A percentile compares a stretch with the other conserved stretches of the same genome.
Conservation (phyloP, 2,329 filamentous ascomycete species). For the Lecanicillium sp. region DNA sequence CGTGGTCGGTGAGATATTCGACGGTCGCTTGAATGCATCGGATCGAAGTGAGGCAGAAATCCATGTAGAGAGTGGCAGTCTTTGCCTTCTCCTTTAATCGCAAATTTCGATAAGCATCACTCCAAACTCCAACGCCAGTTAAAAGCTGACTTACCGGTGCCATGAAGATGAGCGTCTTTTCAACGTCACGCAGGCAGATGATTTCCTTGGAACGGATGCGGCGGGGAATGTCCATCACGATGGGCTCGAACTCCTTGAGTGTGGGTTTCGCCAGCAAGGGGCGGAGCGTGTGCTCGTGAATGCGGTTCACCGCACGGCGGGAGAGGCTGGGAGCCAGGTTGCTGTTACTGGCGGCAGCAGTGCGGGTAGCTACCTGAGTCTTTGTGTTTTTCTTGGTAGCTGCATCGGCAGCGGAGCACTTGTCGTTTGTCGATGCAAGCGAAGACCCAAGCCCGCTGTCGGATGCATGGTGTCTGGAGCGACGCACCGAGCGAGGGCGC, state of each 20-base stretch:
- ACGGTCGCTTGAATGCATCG: conserved; percentile 86
- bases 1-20: conserved; percentile 76
- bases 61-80: conserved; percentile 64
- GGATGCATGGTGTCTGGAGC: conserved; percentile 62
- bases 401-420: conserved; percentile 37
- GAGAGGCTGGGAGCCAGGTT: conserved; percentile 57
- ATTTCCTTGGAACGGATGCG: conserved; percentile 82
- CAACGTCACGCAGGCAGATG: conserved; percentile 83
- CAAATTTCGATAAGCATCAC: conserved; percentile 64
- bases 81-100: conserved; percentile 72
- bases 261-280: conserved; percentile 69
- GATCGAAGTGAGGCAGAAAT: conserved; percentile 87
- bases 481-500: conserved; percentile 50
- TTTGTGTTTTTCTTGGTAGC: conserved; percentile 34
- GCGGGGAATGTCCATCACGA: conserved; percentile 71
- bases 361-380: conserved; percentile 44
- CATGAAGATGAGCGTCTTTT: conserved; percentile 86
- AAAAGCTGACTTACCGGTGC: conserved; percentile 79
- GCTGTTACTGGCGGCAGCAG: conserved; percentile 43
- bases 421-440: conserved; percentile 55
- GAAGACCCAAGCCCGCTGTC: conserved; percentile 89
- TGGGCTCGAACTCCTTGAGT: conserved; percentile 73
- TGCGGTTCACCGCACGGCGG: conserved; percentile 65
- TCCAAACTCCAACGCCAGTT: conserved; percentile 50
- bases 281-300: conserved; percentile 70